Evolutionary conservation across 2,329 filamentous ascomycete species (phyloP), one percentile per base, ranked within the genome.

Genomic region (Metarhizium sp.): DNA sequence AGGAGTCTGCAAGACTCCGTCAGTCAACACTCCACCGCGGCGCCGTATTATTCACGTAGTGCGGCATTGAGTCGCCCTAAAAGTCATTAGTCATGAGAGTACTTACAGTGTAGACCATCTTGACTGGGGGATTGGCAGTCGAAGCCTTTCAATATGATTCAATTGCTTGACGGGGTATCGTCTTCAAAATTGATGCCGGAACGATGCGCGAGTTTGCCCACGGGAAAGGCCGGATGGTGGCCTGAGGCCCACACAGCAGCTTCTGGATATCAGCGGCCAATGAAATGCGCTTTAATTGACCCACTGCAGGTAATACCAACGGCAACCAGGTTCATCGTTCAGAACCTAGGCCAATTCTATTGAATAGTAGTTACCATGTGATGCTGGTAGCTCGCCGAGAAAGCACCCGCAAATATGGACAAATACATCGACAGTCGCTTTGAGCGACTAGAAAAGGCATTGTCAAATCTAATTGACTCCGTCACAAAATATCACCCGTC

Each of bases 401-500:
- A 30, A 30, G 10, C 25, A 14, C 45, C 29, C 38, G 25, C 16
- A 16, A 53, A 2, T 18, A 88, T 88, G 85, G 81, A 88, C 60
- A 77, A 77, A 50, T 72, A 78, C 51, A 76, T 88, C 6, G 82
- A 87, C 59, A 67, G 65, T 49, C 82, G 80, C 62, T 86, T 88
- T 58, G 81, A 86, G 66, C 80, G 82, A 51, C 74, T 88, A 34
- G 85, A 88, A 63, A 81, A 79, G 63, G 82, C 84, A 1, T 75
- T 95, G 20, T 78, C 80, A 13, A 82, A 75, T 32, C 76, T 95
- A 38, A 85, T 91, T 62, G 87, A 91, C 67, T 92, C 88, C 0
- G 87, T 95, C 59, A 79, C 88, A 6, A 88, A 90, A 60, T 92
- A 92, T 71, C 90, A 91, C 64, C 89, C 90, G 0, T 88, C 86